Conservation (phyloP, 192 early-diverging fungal species). For the Diversispora epigaea region DNA sequence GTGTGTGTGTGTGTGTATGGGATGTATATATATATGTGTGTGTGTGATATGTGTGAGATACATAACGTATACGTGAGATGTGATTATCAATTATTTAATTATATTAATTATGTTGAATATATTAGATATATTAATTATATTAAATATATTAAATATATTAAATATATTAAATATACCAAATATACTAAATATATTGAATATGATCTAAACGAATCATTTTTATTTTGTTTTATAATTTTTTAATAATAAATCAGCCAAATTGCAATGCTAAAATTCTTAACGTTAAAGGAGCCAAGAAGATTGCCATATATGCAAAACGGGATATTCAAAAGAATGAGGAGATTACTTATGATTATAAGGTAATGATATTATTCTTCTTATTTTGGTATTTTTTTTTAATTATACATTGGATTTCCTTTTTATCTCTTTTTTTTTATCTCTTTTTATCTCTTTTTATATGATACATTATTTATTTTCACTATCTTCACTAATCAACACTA, state of each 20-base stretch:
- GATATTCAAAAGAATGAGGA: constrained; percentile 95
- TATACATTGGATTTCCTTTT: background rate
- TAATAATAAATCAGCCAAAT: constrained; percentile 72
- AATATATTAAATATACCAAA: background rate
- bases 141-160: too few relatives aligned
- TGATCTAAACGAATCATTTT: too few relatives aligned
- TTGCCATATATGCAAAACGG: constrained; percentile 96
- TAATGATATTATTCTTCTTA: constrained; percentile 23
- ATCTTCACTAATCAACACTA: too few relatives aligned
- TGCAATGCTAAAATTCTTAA: constrained; percentile 95
- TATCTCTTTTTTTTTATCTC: too few relatives aligned
- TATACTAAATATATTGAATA: background rate
- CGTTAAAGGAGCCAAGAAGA: constrained; percentile 89
- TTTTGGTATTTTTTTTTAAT: background rate
- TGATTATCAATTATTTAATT: too few relatives aligned
- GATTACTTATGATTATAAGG: constrained; percentile 99
- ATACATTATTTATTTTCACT: background rate
- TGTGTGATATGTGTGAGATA: background rate
- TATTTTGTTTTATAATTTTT: background rate
- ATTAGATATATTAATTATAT: too few relatives aligned
- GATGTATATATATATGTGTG: too few relatives aligned
- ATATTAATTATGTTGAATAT: too few relatives aligned
- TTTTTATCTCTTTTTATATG: too few relatives aligned
- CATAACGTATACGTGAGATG: background rate
- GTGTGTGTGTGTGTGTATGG: background rate